phyloP scores from a whole-genome alignment of 805 yeast species.

The Grigorovia jiainica region DNA sequence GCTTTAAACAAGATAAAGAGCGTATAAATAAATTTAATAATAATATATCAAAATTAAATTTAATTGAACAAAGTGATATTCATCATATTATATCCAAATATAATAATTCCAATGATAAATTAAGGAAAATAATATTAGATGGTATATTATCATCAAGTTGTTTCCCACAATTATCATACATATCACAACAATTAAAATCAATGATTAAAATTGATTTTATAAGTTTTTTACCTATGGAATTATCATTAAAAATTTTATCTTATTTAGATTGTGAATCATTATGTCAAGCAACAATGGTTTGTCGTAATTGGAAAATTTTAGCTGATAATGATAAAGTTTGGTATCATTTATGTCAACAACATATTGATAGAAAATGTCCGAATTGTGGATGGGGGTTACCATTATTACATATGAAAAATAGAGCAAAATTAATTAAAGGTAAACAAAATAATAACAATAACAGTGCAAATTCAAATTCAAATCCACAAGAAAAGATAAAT shows the following conservation, averaged over 20 bases:
- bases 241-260: conserved; percentile 75
- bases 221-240: conserved; percentile 73
- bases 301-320: conserved; percentile 71
- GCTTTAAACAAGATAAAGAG: conserved; percentile 21
- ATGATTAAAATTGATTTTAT: conserved; percentile 85
- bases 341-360: conserved; percentile 98
- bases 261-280: conserved; percentile 89
- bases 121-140: conserved; percentile 66
- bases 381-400: conserved; percentile 99
- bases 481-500: not conserved
- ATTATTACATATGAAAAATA: conserved; percentile 69
- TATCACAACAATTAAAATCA: conserved; percentile 68
- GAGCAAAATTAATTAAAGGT: conserved; percentile 35
- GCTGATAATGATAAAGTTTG: conserved; percentile 97
- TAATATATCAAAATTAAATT: conserved; percentile 38
- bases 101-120: conserved; percentile 57
- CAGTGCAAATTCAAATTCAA: not conserved
- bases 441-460: conserved; percentile 5
- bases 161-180: conserved; percentile 84
- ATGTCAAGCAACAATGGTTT: conserved; percentile 89
- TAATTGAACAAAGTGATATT: conserved; percentile 62
- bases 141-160: conserved; percentile 87
- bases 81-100: conserved; percentile 79
- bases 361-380: conserved; percentile 93
- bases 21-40: conserved; percentile 24